A percentile compares a stretch with the other conserved stretches of the same genome.
Evolutionary conservation across 108 stramenopile genomes (phyloP).

Genomic region (Fragilaria radians): DNA sequence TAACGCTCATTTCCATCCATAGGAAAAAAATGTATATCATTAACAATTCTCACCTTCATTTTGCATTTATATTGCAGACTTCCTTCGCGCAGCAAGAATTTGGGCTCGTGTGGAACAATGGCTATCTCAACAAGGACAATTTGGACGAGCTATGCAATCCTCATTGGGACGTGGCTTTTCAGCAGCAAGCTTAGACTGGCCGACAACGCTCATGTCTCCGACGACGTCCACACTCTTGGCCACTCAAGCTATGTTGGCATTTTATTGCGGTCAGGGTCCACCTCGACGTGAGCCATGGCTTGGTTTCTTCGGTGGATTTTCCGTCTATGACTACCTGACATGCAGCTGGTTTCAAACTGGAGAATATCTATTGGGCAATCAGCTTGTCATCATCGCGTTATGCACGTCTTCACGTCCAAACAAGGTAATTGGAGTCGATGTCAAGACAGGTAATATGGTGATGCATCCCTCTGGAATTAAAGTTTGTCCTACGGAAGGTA

Average conservation of each 20-base stretch:
- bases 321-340: conserved; percentile 13
- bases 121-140: conserved; percentile 2
- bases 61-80: conserved; percentile 20
- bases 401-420: background rate
- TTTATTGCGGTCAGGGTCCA: conserved; percentile 16
- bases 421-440: background rate
- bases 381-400: conserved; percentile 1
- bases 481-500: background rate
- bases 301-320: conserved; percentile 50
- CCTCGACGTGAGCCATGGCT: background rate
- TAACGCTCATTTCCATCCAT: too few species aligned
- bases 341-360: conserved; percentile 3
- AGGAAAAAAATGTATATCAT: background rate
- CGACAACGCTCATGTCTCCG: background rate
- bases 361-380: background rate
- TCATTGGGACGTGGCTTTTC: conserved; percentile 3
- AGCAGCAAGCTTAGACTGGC: background rate
- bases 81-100: conserved; percentile 33
- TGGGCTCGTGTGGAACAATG: conserved; percentile 39
- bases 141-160: conserved; percentile 2
- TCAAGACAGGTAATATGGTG: conserved; percentile 9
- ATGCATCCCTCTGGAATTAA: background rate
- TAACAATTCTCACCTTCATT: background rate
- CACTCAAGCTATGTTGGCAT: conserved; percentile 16
- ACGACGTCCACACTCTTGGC: background rate